These are phyloP conservation scores for Melastoma candidum DNA, from an alignment of 441 rosid species.

Conservation along the genomic window DNA sequence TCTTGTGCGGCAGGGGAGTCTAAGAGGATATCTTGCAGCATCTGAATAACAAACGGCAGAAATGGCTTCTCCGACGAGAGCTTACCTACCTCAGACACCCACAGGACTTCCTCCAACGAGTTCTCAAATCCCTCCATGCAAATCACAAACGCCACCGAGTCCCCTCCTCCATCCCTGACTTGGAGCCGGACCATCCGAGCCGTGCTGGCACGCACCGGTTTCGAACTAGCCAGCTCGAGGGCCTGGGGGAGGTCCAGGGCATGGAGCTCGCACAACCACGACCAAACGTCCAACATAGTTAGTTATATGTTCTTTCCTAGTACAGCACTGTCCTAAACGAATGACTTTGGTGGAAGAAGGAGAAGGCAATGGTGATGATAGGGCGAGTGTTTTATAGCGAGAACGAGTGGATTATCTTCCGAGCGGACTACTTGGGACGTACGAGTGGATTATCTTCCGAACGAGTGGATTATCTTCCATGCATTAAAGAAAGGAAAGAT, in stretches of 20 bases:
- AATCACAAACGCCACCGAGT: conserved; percentile 34
- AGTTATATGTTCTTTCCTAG: background rate
- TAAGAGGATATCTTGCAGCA: conserved; percentile 53
- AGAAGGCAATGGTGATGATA: background rate
- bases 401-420: conserved; percentile 28
- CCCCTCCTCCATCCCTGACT: conserved; percentile 21
- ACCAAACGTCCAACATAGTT: conserved; percentile 54
- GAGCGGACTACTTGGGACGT: conserved; percentile 29
- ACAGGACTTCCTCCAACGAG: conserved; percentile 22
- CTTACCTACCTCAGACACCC: conserved; percentile 66
- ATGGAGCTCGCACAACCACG: conserved; percentile 65
- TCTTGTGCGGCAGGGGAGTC: conserved; percentile 44
- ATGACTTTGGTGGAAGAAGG: conserved; percentile 7
- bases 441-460: background rate
- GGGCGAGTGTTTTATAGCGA: conserved; percentile 25
- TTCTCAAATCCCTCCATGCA: conserved; percentile 33
- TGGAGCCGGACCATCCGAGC: conserved; percentile 40
- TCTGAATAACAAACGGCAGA: conserved; percentile 65
- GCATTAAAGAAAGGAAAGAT: no score
- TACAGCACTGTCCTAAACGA: background rate
- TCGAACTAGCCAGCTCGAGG: conserved; percentile 38
- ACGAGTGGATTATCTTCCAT: no score
- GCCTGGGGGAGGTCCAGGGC: conserved; percentile 19
- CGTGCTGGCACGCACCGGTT: conserved; percentile 5
- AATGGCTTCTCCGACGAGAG: conserved; percentile 62